Base-by-base conservation (phyloP, 345 rosid species). In the Erysimum cheiranthoides region DNA sequence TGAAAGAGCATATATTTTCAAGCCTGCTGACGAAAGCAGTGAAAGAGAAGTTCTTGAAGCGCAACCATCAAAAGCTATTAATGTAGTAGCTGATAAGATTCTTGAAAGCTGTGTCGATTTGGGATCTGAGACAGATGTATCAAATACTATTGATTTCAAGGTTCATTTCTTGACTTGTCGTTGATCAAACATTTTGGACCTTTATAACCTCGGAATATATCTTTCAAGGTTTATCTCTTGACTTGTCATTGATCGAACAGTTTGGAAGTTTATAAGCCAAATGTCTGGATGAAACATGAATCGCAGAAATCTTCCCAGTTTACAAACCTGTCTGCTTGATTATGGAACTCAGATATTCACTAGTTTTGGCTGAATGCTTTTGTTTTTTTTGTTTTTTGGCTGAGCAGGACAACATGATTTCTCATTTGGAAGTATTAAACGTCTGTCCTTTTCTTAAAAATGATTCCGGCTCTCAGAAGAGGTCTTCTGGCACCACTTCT, bases 1-100 rank as follows among this genome's bases (percentile, higher is more conserved):
- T 75, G 95, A 90, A 75, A 81, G 74, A 68, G 69, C 86, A 83
- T 87, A 89, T 70, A 73, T 58, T 81, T 79, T 92, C 57, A 83
- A 81, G 74, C 78, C 77, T 78, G 64, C 58, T 69, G 77, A 81
- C 66, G 73, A 73, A 83, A 80, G 65, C 68, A 77, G 75, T 73
- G 76, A 77, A 65, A 77, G 66, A 46, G 86, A 76, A 62, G 69
- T 39, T 79, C 79, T 73, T 52, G 81, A 77, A n/a, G 66, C 69
- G 61, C 80, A 71, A 43, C 45, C 63, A 73, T 66, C 75, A 47
- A 65, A 77, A 71, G 70, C 58, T 57, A 63, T 36, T 75, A 68
- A 73, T 72, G 74, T 78, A 66, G 43, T 52, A 68, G 73, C 79
- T 74, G 73, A 62, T 47, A 66, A 66, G 61, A 60, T 71, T 73